Percentiles rank a stretch among this genome's conserved stretches.
These are phyloP conservation scores for Leptosphaerulina australis DNA, from an alignment of 2,329 filamentous ascomycete species.

Conservation along the genomic window DNA sequence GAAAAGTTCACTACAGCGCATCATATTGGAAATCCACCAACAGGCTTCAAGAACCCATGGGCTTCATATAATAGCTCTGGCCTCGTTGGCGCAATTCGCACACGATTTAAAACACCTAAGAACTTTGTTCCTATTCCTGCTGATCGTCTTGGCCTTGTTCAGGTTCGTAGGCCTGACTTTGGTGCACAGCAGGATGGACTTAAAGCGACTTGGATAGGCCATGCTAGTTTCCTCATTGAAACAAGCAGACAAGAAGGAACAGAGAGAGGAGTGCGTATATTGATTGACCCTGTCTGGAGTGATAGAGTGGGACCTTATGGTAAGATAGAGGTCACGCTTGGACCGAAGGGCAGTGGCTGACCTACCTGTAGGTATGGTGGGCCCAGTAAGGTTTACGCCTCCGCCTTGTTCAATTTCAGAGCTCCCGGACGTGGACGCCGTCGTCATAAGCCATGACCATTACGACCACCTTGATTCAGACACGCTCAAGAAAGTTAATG, in stretches of 20 bases:
- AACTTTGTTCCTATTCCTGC: slow-evolving; percentile 56
- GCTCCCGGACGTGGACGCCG: slow-evolving; percentile 58
- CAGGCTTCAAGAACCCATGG: slow-evolving; percentile 58
- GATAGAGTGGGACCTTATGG: slow-evolving; percentile 56
- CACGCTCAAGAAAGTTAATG: slow-evolving; percentile 52
- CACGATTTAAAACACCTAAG: slow-evolving; percentile 48
- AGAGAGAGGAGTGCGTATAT: slow-evolving; percentile 51
- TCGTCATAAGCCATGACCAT: slow-evolving; percentile 63
- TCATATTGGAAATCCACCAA: slow-evolving; percentile 53
- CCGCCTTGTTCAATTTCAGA: slow-evolving; percentile 58
- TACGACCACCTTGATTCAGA: slow-evolving; percentile 61
- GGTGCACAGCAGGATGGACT: slow-evolving; percentile 34
- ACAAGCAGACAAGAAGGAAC: slow-evolving; percentile 40
- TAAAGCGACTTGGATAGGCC: slow-evolving; percentile 60
- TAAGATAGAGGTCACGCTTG: not conserved
- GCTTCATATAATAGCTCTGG: slow-evolving; percentile 48
- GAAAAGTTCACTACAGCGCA: slow-evolving; percentile 43
- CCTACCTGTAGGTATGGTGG: slow-evolving; percentile 40
- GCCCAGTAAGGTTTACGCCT: slow-evolving; percentile 60
- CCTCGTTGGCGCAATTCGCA: slow-evolving; percentile 39
- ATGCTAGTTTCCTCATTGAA: slow-evolving; percentile 58
- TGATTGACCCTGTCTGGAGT: slow-evolving; percentile 62
- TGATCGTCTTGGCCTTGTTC: slow-evolving; percentile 50
- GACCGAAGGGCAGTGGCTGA: not conserved
- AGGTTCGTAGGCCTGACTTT: slow-evolving; percentile 52